Evolutionary conservation across 305 asterid genomes (phyloP).

Genomic region (Solanum aculeatissimum): DNA sequence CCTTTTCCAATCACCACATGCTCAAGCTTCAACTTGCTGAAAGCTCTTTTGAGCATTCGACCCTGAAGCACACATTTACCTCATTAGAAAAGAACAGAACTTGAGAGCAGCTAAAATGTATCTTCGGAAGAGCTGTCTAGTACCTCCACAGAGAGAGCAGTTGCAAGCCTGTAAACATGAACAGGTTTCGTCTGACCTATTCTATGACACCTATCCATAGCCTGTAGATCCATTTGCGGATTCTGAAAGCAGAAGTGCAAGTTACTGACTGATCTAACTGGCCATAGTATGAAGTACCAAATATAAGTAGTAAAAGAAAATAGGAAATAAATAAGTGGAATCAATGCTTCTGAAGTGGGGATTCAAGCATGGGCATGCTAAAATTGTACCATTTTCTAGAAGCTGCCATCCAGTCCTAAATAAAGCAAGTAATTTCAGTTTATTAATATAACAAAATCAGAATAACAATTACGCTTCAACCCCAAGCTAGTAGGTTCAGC

Average conservation of each 20-base stretch:
- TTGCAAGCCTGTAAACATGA: conserved; percentile 90
- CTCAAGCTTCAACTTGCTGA: conserved; percentile 90
- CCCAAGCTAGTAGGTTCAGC: not conserved
- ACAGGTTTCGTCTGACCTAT: conserved; percentile 99
- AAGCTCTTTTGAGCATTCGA: conserved; percentile 87
- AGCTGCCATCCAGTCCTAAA: not conserved
- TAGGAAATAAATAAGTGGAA: not conserved
- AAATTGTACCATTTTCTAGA: not conserved
- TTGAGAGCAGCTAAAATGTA: not conserved
- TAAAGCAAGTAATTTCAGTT: not conserved
- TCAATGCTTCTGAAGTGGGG: not conserved
- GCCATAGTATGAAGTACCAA: not conserved
- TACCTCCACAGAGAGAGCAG: conserved; percentile 97
- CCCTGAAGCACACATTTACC: conserved; percentile 38
- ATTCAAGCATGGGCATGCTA: not conserved
- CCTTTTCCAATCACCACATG: conserved; percentile 99
- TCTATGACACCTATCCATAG: conserved; percentile 97
- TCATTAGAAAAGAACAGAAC: not conserved
- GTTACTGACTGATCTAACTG: not conserved
- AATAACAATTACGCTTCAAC: not conserved
- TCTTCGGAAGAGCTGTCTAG: not conserved
- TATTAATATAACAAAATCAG: not conserved
- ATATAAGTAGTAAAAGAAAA: not conserved
- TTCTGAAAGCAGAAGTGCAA: conserved; percentile 43
- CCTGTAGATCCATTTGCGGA: conserved; percentile 98